Base-by-base conservation (phyloP, 2,329 filamentous ascomycete genomes). In the Pezicula radicicola region DNA sequence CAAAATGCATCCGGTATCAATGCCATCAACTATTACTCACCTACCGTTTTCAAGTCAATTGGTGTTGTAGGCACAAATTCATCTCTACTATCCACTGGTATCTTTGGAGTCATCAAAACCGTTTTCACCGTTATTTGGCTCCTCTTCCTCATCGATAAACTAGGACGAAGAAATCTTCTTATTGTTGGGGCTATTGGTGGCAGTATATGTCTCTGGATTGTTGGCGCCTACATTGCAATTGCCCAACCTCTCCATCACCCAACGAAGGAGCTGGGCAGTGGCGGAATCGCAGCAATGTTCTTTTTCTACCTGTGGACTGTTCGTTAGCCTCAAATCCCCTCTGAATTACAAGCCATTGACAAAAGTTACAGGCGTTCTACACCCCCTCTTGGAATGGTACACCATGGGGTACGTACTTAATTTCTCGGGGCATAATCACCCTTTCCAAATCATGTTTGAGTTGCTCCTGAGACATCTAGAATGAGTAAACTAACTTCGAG, bases 1-100 rank as follows among this genome's bases (percentile, higher is more conserved):
- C 89, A 93, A 69, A 93, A 93, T 61, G 85, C 85, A 46, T 78
- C 74, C 3, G 88, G 88, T 2, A 91, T 91, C 72, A 91, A 91
- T 60, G 87, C 87, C 18, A 85, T 89, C 72, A 91, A 90, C 73
- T 91, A 90, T 71, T 89, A 87, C 68, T 78, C 74, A 1, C 86
- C 87, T 0, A 86, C 80, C 0, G 80, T 90, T 9, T 89, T 91
- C 75, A 78, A 75, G 55, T 78, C 75, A 6, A 80, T 86, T 42
- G 82, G 83, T 19, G 72, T 86, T 37, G 71, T 63, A 2, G 81
- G 81, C 4, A 78, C 77, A 5, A 82, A 77, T 63, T 77, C 78
- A 4, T 72, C 72, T 27, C 76, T 85, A 54, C 70, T 87, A 35
- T 88, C 87, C 0, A 91, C 88, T 0, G 88, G 88, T 21, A 82